Percentiles rank a stretch among this genome's conserved stretches.
These are phyloP conservation scores for Neocatenulostroma microsporum DNA, from an alignment of 2,329 filamentous ascomycete species.

Conservation along the genomic window DNA sequence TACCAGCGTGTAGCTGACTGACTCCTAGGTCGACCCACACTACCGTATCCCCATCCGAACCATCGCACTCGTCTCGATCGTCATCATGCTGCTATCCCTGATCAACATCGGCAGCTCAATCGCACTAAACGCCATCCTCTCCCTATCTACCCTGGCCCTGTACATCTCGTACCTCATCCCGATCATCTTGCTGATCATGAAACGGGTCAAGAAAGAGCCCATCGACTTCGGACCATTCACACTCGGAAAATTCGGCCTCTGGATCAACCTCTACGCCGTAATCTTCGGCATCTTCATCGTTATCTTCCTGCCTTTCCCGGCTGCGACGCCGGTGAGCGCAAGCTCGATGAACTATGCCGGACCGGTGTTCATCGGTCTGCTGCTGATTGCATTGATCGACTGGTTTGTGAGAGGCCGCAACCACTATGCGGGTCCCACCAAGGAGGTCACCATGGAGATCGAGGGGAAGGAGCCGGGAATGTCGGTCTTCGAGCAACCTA, in stretches of 20 bases:
- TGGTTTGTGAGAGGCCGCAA: slow-evolving; percentile 10
- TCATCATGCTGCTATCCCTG: too few species aligned
- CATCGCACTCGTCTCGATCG: too few species aligned
- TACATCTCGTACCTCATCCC: slow-evolving; percentile 29
- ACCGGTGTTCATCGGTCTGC: slow-evolving; percentile 8
- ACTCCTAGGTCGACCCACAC: too few species aligned
- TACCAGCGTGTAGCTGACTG: too few species aligned
- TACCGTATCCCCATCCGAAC: too few species aligned
- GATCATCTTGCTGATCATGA: slow-evolving; percentile 24
- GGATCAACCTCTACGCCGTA: slow-evolving; percentile 17
- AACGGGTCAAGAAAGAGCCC: slow-evolving; percentile 2
- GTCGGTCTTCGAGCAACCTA: too few species aligned
- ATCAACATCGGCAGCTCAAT: background rate
- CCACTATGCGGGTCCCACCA: slow-evolving; percentile 3
- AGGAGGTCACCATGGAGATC: too few species aligned
- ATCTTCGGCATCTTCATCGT: slow-evolving; percentile 33
- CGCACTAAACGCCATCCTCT: slow-evolving; percentile 9
- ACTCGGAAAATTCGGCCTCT: slow-evolving; percentile 10
- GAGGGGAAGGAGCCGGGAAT: too few species aligned
- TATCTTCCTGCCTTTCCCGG: slow-evolving; percentile 21
- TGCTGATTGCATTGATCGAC: slow-evolving; percentile 11
- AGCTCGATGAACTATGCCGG: slow-evolving; percentile 13
- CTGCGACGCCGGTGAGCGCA: slow-evolving; percentile 8
- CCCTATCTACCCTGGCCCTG: slow-evolving; percentile 26
- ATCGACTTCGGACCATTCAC: slow-evolving; percentile 6